These are phyloP conservation scores for Pseudoturritis turrita DNA, from an alignment of 345 rosid species.

Conservation along the genomic window DNA sequence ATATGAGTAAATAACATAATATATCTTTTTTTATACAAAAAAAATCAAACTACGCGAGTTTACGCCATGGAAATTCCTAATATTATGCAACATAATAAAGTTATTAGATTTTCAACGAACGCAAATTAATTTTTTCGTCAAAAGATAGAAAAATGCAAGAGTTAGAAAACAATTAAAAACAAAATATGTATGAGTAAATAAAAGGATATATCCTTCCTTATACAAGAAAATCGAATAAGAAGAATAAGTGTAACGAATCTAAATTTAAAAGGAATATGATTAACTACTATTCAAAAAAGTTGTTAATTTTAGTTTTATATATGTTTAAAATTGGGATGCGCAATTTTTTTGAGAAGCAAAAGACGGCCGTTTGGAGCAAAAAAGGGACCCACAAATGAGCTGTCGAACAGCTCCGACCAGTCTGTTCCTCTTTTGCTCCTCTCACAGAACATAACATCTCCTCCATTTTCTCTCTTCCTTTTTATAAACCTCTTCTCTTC, in stretches of 20 bases:
- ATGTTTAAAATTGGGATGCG: not conserved
- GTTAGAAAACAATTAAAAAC: not conserved
- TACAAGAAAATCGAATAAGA: not conserved
- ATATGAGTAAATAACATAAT: no score
- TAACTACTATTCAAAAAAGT: not conserved
- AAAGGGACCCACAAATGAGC: conserved; percentile 24
- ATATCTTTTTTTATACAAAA: no score
- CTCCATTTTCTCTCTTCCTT: conserved; percentile 20
- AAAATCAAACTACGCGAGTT: no score
- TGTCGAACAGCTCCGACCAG: conserved; percentile 35
- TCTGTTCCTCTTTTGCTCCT: conserved; percentile 23
- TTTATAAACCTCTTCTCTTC: conserved; percentile 1
- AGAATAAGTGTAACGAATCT: conserved; percentile 1
- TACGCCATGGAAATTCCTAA: no score
- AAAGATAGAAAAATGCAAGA: not conserved
- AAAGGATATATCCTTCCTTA: not conserved
- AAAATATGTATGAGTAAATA: not conserved
- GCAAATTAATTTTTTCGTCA: no score
- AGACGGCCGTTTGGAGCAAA: conserved; percentile 31
- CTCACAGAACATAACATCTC: conserved; percentile 18
- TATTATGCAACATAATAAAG: no score
- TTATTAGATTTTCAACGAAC: no score
- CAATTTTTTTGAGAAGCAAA: conserved; percentile 1
- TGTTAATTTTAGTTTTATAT: conserved; percentile 6
- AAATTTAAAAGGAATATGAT: not conserved